Evolutionary conservation across 2,329 filamentous ascomycete species (phyloP).

Genomic region (Neofusicoccum cordaticola): DNA sequence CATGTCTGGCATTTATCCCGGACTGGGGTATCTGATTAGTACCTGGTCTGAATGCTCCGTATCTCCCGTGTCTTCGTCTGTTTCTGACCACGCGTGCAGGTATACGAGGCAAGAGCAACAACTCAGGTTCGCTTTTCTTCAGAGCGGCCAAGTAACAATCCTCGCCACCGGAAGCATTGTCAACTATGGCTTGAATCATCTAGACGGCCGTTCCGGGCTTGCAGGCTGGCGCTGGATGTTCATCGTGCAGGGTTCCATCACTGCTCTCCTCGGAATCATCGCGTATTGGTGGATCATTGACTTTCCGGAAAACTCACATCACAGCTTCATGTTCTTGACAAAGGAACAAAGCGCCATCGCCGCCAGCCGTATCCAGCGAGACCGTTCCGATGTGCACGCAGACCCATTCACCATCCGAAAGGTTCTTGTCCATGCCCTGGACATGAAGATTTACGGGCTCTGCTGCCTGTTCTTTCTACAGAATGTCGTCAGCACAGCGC

Average conservation of each 20-base stretch:
- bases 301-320: slow-evolving; percentile 61
- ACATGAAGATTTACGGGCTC: slow-evolving; percentile 64
- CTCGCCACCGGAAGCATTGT: slow-evolving; percentile 65
- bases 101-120: slow-evolving; percentile 65
- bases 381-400: slow-evolving; percentile 58
- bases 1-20: slow-evolving; percentile 49
- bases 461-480: slow-evolving; percentile 63
- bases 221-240: slow-evolving; percentile 70
- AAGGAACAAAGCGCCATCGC: slow-evolving; percentile 56
- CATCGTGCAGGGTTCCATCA: slow-evolving; percentile 62
- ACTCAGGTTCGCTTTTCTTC: slow-evolving; percentile 63
- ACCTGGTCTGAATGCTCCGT: slow-evolving; percentile 44
- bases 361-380: slow-evolving; percentile 56
- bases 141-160: slow-evolving; percentile 63
- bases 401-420: slow-evolving; percentile 57
- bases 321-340: slow-evolving; percentile 58
- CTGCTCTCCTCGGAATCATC: slow-evolving; percentile 54
- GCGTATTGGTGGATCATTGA: slow-evolving; percentile 72
- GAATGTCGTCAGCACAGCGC: slow-evolving; percentile 63
- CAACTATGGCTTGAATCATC: slow-evolving; percentile 66
- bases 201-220: slow-evolving; percentile 56
- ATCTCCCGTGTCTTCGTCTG: not conserved
- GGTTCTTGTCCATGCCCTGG: slow-evolving; percentile 56
- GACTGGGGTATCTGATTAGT: slow-evolving; percentile 54
- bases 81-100: not conserved